Conservation (phyloP, 1,284 basidiomycete genomes). For the Wallemia hederae region DNA sequence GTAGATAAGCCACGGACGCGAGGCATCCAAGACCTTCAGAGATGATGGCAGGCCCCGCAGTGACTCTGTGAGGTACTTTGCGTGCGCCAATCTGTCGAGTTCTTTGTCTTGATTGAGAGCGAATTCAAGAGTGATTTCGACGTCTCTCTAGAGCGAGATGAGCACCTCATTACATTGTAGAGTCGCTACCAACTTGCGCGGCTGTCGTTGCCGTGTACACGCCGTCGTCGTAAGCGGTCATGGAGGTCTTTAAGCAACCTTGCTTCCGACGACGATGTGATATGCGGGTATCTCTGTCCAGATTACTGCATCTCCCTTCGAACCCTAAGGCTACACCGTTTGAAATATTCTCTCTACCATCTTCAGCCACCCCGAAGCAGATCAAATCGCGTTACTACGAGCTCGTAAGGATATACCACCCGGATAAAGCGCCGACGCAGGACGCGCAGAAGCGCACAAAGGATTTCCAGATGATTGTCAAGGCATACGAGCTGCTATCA, state of each 20-base stretch:
- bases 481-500: slow-evolving; percentile 10
- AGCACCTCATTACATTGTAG: too few species aligned
- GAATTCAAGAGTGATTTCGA: neutral
- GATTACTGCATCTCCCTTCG: slow-evolving; percentile 2
- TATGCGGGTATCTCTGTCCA: neutral
- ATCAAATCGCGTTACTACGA: slow-evolving; percentile 14
- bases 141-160: too few species aligned
- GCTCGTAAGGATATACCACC: slow-evolving; percentile 10
- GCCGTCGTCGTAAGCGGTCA: neutral
- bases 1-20: slow-evolving; percentile 69
- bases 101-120: neutral
- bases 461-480: slow-evolving; percentile 9
- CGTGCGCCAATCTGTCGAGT: neutral
- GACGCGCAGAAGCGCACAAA: slow-evolving; percentile 5
- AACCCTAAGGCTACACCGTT: slow-evolving; percentile 8
- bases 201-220: neutral
- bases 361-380: slow-evolving; percentile 5
- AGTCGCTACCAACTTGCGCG: neutral
- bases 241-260: neutral
- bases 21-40: slow-evolving; percentile 62
- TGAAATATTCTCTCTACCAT: slow-evolving; percentile 12
- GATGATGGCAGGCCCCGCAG: slow-evolving; percentile 41
- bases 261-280: neutral
- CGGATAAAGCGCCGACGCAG: slow-evolving; percentile 5
- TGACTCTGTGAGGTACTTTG: neutral